Evolutionary conservation across 148 eudicot species (phyloP).

Genomic region (Spergularia marina): DNA sequence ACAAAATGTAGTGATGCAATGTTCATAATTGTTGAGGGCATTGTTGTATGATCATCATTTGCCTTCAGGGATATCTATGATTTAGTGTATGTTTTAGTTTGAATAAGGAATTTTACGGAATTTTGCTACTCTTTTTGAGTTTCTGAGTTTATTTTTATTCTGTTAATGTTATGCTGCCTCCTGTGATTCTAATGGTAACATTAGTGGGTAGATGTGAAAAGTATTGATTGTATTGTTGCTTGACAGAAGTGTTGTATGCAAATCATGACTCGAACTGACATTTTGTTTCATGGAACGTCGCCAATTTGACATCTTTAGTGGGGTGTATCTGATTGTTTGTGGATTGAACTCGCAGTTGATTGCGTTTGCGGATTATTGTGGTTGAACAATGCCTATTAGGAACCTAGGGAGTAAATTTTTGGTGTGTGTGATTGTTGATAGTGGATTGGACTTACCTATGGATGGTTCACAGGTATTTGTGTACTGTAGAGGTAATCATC

Average conservation of each 20-base stretch:
- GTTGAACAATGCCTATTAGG: no score
- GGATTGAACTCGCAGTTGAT: no score
- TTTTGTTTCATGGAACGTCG: no score
- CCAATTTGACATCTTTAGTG: no score
- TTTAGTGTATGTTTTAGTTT: neutral
- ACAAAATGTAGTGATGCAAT: neutral
- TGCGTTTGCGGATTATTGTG: no score
- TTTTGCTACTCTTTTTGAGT: neutral
- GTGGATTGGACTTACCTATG: no score
- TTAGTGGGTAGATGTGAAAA: neutral
- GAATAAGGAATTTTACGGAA: slow-evolving; percentile 12
- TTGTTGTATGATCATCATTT: neutral
- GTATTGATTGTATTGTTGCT: neutral
- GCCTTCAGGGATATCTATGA: neutral
- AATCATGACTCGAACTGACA: neutral
- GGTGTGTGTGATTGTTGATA: no score
- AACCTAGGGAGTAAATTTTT: no score
- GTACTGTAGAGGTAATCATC: no score
- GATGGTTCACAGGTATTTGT: no score
- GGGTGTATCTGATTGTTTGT: no score
- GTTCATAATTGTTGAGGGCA: neutral
- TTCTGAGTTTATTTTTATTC: neutral
- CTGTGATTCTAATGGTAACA: neutral
- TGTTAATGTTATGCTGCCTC: neutral
- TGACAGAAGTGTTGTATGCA: neutral